Conservation (phyloP, 305 asterid genomes). For the Fraxinus velutina region DNA sequence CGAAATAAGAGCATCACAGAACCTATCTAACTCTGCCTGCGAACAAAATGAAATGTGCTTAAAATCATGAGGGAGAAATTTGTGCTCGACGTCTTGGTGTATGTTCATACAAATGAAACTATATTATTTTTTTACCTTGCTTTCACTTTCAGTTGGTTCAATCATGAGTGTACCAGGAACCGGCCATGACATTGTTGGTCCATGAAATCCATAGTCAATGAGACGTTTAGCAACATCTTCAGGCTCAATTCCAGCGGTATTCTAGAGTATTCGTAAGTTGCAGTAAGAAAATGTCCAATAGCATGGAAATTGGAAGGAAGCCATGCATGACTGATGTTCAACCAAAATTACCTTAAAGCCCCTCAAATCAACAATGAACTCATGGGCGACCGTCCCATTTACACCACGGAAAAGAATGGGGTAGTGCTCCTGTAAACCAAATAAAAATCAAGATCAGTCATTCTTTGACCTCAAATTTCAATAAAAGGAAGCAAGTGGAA, state of each 20-base stretch:
- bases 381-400: slow-evolving; percentile 86
- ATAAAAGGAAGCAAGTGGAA: not conserved
- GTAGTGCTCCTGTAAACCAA: slow-evolving; percentile 59
- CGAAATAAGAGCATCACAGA: slow-evolving; percentile 84
- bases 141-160: slow-evolving; percentile 56
- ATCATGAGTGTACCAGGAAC: slow-evolving; percentile 60
- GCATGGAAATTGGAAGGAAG: not conserved
- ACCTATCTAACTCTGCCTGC: slow-evolving; percentile 95
- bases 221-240: slow-evolving; percentile 98
- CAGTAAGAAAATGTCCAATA: slow-evolving; percentile 5
- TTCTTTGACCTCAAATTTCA: not conserved
- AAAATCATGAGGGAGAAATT: not conserved
- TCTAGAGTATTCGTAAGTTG: slow-evolving; percentile 33
- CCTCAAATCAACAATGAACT: slow-evolving; percentile 87
- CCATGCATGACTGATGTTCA: not conserved
- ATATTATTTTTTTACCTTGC: slow-evolving; percentile 58
- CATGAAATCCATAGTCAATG: slow-evolving; percentile 87
- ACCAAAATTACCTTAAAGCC: slow-evolving; percentile 61
- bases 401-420: slow-evolving; percentile 96
- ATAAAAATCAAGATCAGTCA: not conserved
- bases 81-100: not conserved
- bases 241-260: slow-evolving; percentile 91
- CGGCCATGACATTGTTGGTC: slow-evolving; percentile 57
- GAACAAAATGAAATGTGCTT: slow-evolving; percentile 15
- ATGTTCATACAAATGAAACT: not conserved